Evolutionary conservation across 176 grass and related monocot genomes (phyloP).

Genomic region (Oryza officinalis): DNA sequence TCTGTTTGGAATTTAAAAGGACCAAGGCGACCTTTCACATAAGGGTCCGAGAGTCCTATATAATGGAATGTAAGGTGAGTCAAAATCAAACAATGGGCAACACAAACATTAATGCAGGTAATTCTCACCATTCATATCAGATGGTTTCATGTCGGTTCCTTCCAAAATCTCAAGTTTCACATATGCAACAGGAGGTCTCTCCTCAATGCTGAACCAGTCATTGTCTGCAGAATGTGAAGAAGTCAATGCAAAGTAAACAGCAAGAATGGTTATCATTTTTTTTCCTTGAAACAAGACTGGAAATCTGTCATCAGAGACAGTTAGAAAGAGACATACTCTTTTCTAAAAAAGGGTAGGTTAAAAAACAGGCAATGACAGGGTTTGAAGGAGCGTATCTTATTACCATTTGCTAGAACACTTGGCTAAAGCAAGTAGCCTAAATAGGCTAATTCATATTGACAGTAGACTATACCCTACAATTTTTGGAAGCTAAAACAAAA

Average conservation of each 20-base stretch:
- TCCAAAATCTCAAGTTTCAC: constrained; percentile 88
- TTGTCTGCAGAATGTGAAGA: constrained; percentile 49
- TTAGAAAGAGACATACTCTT: neutral
- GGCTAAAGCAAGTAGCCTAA: constrained; percentile 20
- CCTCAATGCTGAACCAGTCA: constrained; percentile 82
- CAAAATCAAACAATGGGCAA: constrained; percentile 29
- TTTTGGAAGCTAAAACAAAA: neutral
- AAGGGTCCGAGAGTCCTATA: constrained; percentile 88
- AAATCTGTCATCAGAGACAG: constrained; percentile 16
- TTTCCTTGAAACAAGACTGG: neutral
- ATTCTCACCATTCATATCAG: constrained; percentile 86
- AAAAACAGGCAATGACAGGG: constrained; percentile 17
- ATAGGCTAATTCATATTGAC: constrained; percentile 4
- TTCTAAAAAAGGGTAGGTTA: neutral
- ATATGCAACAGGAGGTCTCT: constrained; percentile 77
- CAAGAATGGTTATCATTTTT: neutral
- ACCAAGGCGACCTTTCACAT: constrained; percentile 82
- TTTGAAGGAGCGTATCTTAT: neutral
- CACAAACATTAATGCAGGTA: neutral
- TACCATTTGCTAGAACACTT: constrained; percentile 22
- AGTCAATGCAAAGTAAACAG: constrained; percentile 13
- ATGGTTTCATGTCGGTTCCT: constrained; percentile 92
- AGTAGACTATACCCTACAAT: neutral
- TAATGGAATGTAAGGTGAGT: constrained; percentile 2
- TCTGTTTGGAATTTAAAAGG: constrained; percentile 83